Base-by-base conservation (phyloP, 805 yeast species). In the Yarrowia keelungensis region DNA sequence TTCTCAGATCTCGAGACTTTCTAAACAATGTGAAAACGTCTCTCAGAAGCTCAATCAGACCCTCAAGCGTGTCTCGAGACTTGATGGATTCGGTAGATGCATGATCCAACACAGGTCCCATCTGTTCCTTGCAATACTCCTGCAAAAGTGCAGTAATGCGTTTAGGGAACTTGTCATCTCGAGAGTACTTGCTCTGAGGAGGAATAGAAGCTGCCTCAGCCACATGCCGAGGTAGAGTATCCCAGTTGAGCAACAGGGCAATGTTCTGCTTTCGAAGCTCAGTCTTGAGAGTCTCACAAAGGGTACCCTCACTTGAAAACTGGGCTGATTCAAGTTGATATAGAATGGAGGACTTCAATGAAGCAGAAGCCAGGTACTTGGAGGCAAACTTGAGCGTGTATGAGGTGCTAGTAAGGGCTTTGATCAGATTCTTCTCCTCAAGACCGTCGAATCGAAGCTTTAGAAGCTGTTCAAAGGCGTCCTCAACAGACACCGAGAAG, bases 261-360 rank as follows among this genome's bases (percentile, higher is more conserved):
- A 59, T 45, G 51, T 45, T 42, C 11, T 56, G 64, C 11, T 56
- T 56, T 4, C 22, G 38, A 10, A 56, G 39, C 42, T 59, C 65
- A 11, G 42, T 43, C 35, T 59, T 59, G 19, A 59, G 42, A 16
- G 46, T 45, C 39, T 59, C 65, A 2, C 39, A 32, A 5, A 59
- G 65, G 12, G 65, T 59, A 7, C 65, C 65, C 14, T 45, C 51
- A 9, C 65, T 35, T 1, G 65, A 59, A 45, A 43, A 59, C 26
- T 59, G 65, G 8, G 65, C 65, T 7, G 65, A 59, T 42, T 59
- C 65, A 12, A 59, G 42, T 43, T 59, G 65, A 12, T 59, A 59
- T 35, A 59, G n/a, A 45, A 59, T 59, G 32, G 65, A 59, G 9
- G 50, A 45, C 12, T 59, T 59, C 10, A 59, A 15, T 3, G 65